Base-by-base conservation (phyloP, 2,329 filamentous ascomycete species). In the Cladosporium halotolerans region DNA sequence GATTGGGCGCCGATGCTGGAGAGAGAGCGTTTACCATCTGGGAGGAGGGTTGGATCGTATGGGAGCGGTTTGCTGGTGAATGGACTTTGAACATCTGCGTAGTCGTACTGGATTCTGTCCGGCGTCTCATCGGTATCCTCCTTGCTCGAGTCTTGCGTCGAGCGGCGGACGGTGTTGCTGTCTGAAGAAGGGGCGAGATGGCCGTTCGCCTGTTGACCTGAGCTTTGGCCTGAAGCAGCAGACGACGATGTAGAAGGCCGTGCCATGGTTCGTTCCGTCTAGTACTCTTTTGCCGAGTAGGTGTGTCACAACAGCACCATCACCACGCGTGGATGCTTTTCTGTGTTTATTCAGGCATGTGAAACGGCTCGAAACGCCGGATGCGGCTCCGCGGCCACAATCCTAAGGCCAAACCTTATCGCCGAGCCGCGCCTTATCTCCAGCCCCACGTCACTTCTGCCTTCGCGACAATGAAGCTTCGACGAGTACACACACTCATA, bases 1-100 rank as follows among this genome's bases (percentile, higher is more conserved):
- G 73, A 70, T 31, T 75, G 74, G 9, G 73, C 53, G 23, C 71
- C 70, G 57, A 79, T 77, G 60, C 69, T 70, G 18, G 73, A 72
- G 16, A 77, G 71, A 23, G 74, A 74, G 51, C 74, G 72, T 43
- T 67, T 65, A 50, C 73, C 72, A 46, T 65, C 64, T 1, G 73
- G 73, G 18, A 69, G 70, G 55, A 76, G 70, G 11, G 62, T 60
- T 9, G 58, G 55, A 53, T 70, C 67, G 45, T 59, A 58, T 13
- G 59, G 56, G 13, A 36, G 32, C 6, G 40, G 48, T 10, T 36
- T 44, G 48, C 48, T 51, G 48, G 40, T 51, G 48, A 44, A 51
- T 5, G 48, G 32, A n/a, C 40, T 44, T 28, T 51, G 48, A 9
- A 51, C 23, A 4, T 44, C 40, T 9, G 48, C 11, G 32, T 28